Evolutionary conservation across 345 rosid species (phyloP), one percentile per base, ranked within the genome.

Genomic region (Eutrema japonicum): DNA sequence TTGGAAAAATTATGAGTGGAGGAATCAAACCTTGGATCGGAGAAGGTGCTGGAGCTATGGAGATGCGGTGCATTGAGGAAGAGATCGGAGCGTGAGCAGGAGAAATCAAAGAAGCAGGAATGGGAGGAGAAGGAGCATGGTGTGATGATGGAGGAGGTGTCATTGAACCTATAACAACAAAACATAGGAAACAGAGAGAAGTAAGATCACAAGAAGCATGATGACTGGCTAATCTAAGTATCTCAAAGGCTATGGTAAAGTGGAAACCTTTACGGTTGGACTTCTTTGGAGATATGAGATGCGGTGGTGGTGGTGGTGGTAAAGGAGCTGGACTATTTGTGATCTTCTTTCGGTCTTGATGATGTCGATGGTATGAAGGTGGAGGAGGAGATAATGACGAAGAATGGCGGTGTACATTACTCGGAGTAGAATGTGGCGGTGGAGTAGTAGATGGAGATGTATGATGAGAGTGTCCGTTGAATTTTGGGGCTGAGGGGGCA

Each of bases 21-120:
- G 79, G 82, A 71, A 76, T 69, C 77, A 85, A 74, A 66, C 78
- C 73, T 46, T 75, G 53, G 10, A 36, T 55, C 7, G 84, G 86
- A 72, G 93, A 82, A 32, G 89, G 91, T 64, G 93, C 72, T 74
- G 91, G 87, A 71, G 84, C 82, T 8, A 78, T 72, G 58, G 89
- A 72, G 54, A 70, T 59, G 50, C 45, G 51, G 40, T 46, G 68
- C 75, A 45, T 68, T 35, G 90, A 77, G 53, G 80, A 72, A 70
- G 86, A 78, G 59, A 70, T 36, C 5, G 75, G 74, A 49, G 75
- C 45, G 40, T 62, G 82, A 45, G 77, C 60, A 52, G 86, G 78
- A 46, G 85, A 70, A 66, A 75, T 26, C 49, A 79, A 82, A 81
- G 85, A 81, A 41, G 70, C 77, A 72, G 79, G 84, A 72, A 73